Evolutionary conservation across 2,329 filamentous ascomycete genomes (phyloP).

Genomic region (Colletotrichum cereale): DNA sequence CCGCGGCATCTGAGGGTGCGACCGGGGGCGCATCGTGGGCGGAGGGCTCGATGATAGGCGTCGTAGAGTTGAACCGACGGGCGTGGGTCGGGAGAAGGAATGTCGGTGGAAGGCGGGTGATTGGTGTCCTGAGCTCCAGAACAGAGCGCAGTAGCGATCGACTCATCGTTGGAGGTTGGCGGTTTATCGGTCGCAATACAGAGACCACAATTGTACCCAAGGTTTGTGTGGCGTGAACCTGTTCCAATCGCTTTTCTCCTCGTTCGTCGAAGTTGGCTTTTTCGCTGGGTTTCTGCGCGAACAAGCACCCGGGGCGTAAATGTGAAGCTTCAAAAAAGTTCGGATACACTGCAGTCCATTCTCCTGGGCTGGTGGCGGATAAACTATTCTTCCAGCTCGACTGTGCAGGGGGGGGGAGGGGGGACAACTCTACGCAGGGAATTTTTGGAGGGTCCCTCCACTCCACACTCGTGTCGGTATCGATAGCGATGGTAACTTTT

Average conservation of each 20-base stretch:
- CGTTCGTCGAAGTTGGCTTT: slow-evolving; percentile 18
- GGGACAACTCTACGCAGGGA: background rate
- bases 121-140: slow-evolving; percentile 67
- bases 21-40: slow-evolving; percentile 39
- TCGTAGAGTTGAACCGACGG: slow-evolving; percentile 62
- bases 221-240: background rate
- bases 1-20: slow-evolving; percentile 24
- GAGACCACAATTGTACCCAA: slow-evolving; percentile 10
- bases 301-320: background rate
- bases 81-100: slow-evolving; percentile 46
- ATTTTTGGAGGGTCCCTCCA: slow-evolving; percentile 14
- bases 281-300: slow-evolving; percentile 12
- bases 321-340: slow-evolving; percentile 37
- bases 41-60: slow-evolving; percentile 60
- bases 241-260: background rate
- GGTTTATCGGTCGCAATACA: background rate
- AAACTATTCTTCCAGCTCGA: slow-evolving; percentile 1
- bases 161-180: slow-evolving; percentile 59
- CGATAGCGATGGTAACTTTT: slow-evolving; percentile 35
- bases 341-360: slow-evolving; percentile 14
- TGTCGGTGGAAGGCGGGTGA: slow-evolving; percentile 52
- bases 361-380: slow-evolving; percentile 4
- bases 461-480: slow-evolving; percentile 9
- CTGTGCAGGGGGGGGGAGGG: background rate
- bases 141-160: slow-evolving; percentile 73